Conservation (phyloP, 257 asterid species). For the Jasminum sambac region DNA sequence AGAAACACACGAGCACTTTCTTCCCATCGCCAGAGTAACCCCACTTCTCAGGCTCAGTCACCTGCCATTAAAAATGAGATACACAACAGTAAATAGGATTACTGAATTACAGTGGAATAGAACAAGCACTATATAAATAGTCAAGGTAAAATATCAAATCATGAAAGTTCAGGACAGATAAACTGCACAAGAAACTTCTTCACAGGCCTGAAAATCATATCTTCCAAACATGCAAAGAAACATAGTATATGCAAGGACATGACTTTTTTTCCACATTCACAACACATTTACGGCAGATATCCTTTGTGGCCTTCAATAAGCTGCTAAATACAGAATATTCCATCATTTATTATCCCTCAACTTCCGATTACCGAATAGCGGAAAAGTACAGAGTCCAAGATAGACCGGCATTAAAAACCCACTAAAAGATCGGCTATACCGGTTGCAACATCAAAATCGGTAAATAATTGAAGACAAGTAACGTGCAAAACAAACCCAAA, state of each 20-base stretch:
- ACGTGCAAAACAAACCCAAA: constrained; percentile 5
- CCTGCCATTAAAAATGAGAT: constrained; percentile 51
- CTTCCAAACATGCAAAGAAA: neutral
- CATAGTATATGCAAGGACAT: neutral
- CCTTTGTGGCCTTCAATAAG: neutral
- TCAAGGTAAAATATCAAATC: neutral
- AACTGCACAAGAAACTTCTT: neutral
- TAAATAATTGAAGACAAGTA: constrained; percentile 12
- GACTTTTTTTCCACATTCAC: neutral
- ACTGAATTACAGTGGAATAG: constrained; percentile 6
- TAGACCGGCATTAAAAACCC: constrained; percentile 29
- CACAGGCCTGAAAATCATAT: neutral
- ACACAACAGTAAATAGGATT: constrained; percentile 13
- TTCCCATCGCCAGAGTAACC: constrained; percentile 70
- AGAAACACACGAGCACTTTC: constrained; percentile 81
- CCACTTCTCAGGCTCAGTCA: constrained; percentile 86
- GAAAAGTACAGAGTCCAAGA: neutral
- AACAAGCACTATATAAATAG: constrained; percentile 2
- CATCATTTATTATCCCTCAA: neutral
- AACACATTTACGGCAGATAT: neutral
- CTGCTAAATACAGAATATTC: neutral
- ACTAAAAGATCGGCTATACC: neutral
- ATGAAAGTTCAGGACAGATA: constrained; percentile 5
- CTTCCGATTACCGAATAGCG: constrained; percentile 13
- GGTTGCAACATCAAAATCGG: constrained; percentile 9